Conservation (phyloP, 2,329 filamentous ascomycete species). For the Aspergillus melleus region DNA sequence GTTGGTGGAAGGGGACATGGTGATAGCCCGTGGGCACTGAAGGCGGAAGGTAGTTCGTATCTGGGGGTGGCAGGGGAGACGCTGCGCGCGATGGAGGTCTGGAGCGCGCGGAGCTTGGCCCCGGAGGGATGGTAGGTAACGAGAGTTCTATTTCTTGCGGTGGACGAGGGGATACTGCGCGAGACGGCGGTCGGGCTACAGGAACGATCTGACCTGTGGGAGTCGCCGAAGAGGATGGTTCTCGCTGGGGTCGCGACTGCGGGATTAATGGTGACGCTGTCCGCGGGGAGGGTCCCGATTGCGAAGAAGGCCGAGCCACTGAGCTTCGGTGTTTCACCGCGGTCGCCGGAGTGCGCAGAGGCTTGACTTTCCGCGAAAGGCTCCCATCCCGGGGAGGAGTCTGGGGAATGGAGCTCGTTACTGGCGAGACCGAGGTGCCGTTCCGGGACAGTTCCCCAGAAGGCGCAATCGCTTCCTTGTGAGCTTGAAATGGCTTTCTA, state of each 20-base stretch:
- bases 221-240: background rate
- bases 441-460: conserved; percentile 33
- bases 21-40: conserved; percentile 14
- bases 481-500: conserved; percentile 66
- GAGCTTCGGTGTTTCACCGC: conserved; percentile 40
- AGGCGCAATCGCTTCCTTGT: conserved; percentile 51
- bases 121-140: conserved; percentile 19
- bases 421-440: conserved; percentile 34
- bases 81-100: conserved; percentile 13
- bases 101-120: conserved; percentile 1
- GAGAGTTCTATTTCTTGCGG: conserved; percentile 13
- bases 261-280: conserved; percentile 27
- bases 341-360: conserved; percentile 39
- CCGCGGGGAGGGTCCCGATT: conserved; percentile 31
- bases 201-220: conserved; percentile 10
- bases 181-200: conserved; percentile 27
- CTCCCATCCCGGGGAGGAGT: conserved; percentile 38
- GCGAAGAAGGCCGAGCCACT: conserved; percentile 34
- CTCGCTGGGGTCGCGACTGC: conserved; percentile 7
- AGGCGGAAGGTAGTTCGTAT: conserved; percentile 8
- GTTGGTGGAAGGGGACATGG: conserved; percentile 9
- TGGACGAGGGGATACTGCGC: conserved; percentile 23
- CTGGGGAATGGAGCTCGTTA: conserved; percentile 37
- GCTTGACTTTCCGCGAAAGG: conserved; percentile 31
- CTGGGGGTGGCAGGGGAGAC: conserved; percentile 14